Base-by-base conservation (phyloP, 2,329 filamentous ascomycete genomes). In the Furcasterigmium sp. region DNA sequence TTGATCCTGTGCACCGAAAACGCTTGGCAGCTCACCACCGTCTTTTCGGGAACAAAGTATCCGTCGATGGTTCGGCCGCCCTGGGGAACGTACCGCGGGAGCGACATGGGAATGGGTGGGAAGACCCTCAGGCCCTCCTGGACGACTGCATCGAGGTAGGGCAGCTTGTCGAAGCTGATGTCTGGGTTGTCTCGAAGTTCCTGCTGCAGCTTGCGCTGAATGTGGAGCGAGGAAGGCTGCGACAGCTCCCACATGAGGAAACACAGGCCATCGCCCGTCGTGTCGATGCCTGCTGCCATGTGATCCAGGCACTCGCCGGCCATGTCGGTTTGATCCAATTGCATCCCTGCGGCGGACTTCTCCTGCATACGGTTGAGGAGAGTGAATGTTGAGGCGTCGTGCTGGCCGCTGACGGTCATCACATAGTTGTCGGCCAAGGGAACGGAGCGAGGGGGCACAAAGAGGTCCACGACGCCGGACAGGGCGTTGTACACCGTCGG, bases 231-330 rank as follows among this genome's bases (percentile, higher is more conserved):
- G 8, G 69, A 60, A 2, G 80, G 77, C 49, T 78, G 76, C 2
- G 83, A 87, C 3, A 87, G 67, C 56, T 85, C 76, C 73, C 82
- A 83, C 77, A 87, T 82, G 11, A 87, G 66, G 54, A 86, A 86
- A 54, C 81, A 85, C 0, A 87, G 65, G 0, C 72, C 80, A 51
- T 87, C 83, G 14, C 82, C 82, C 0, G 83, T 86, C 1, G 84
- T 87, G 52, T 87, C 83, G 46, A 87, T 85, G 0, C 83, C 84
- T 0, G 83, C 83, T 0, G 76, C 80, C 77, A 87, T 80, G 57
- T 87, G 83, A 52, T 87, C 83, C 44, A 84, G 73, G 52, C 80
- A 84, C 59, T 87, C 84, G 17, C 82, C 82, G 0, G 81, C 81
- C 49, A 78, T 73, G 52, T 82, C 73, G 3, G 77, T 61, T 4